phyloP scores from a whole-genome alignment of 345 rosid genomes.

The Balakata baccata region DNA sequence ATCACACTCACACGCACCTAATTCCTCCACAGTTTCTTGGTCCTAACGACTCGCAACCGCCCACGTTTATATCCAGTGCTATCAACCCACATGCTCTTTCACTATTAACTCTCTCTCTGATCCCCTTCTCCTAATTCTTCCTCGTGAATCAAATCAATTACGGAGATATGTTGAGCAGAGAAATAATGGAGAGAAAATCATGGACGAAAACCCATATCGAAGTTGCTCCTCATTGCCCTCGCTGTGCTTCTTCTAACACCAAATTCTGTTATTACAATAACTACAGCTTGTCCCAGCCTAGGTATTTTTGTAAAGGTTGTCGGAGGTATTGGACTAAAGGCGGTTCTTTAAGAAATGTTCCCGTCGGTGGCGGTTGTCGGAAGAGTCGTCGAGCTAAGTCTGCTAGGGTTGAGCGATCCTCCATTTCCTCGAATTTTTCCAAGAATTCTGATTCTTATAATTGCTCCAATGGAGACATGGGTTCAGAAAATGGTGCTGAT shows the following conservation, averaged over 20 bases:
- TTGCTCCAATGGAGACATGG: no score
- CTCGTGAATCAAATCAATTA: background rate
- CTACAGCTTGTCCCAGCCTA: conserved; percentile 88
- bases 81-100: conserved; percentile 36
- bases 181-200: conserved; percentile 15
- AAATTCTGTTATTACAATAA: conserved; percentile 91
- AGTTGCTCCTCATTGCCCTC: conserved; percentile 71
- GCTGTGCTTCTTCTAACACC: conserved; percentile 82
- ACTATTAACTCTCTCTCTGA: background rate
- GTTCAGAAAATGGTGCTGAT: conserved; percentile 20
- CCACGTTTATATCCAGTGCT: conserved; percentile 47
- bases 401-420: conserved; percentile 20
- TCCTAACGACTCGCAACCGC: conserved; percentile 59
- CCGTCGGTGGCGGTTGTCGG: conserved; percentile 84
- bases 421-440: background rate
- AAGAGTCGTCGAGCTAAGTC: conserved; percentile 57
- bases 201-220: conserved; percentile 42
- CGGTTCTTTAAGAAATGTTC: conserved; percentile 76
- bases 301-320: conserved; percentile 81
- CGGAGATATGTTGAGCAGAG: conserved; percentile 17
- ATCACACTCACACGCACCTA: background rate
- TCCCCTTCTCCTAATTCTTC: background rate
- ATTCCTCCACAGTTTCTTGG: conserved; percentile 23
- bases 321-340: conserved; percentile 92
- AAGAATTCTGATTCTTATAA: background rate